These are phyloP conservation scores for Eimeria falciformis DNA, from an alignment of 169 alveolate genomes.

Conservation along the genomic window DNA sequence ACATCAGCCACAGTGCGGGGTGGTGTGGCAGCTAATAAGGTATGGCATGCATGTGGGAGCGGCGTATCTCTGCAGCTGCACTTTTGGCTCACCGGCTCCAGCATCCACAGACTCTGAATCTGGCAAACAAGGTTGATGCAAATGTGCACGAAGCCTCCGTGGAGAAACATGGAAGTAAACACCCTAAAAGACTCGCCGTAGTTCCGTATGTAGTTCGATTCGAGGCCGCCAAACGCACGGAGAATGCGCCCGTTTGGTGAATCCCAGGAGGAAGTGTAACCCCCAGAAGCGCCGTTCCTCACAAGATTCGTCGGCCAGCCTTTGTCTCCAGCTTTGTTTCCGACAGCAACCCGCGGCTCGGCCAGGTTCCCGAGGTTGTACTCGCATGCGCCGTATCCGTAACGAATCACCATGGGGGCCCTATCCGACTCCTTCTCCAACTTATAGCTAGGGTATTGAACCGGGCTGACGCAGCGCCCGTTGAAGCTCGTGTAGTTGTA, in stretches of 20 bases:
- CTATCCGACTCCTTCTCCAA: conserved; percentile 58
- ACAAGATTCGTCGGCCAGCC: conserved; percentile 87
- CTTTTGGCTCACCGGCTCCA: conserved; percentile 87
- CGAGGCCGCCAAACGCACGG: conserved; percentile 84
- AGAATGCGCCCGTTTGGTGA: conserved; percentile 83
- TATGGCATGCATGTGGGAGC: neutral
- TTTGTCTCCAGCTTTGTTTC: conserved; percentile 81
- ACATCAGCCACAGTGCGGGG: too few relatives aligned
- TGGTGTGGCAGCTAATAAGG: too few relatives aligned
- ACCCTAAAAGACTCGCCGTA: conserved; percentile 88
- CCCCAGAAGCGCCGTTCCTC: conserved; percentile 78
- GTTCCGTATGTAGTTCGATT: conserved; percentile 86
- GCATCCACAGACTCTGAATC: conserved; percentile 90
- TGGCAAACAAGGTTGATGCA: conserved; percentile 91
- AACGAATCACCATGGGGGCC: conserved; percentile 82
- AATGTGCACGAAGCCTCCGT: conserved; percentile 90
- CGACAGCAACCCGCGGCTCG: conserved; percentile 81
- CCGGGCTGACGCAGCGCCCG: conserved; percentile 87
- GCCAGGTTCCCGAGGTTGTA: conserved; percentile 83
- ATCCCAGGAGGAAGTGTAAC: conserved; percentile 80
- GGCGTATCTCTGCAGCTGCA: neutral
- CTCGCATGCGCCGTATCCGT: conserved; percentile 91
- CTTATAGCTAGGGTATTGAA: conserved; percentile 82
- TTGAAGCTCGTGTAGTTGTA: conserved; percentile 86
- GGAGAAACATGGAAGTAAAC: conserved; percentile 92